Base-by-base conservation (phyloP, 805 yeast species). In the Ogataea nitratoaversa region DNA sequence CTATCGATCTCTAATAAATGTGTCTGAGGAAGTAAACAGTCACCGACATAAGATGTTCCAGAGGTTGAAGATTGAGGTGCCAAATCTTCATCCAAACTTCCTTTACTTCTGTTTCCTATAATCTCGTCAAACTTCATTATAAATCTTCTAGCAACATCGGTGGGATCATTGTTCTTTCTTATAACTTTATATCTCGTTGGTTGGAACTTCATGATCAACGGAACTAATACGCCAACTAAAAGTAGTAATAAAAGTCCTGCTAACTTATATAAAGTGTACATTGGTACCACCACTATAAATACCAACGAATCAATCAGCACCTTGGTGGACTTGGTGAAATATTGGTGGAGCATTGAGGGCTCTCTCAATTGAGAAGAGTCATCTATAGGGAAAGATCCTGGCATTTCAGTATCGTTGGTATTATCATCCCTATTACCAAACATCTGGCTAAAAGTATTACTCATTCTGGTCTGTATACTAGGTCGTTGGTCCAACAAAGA, bases 131-230 rank as follows among this genome's bases (percentile, higher is more conserved):
- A 65, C 24, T 41, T 48, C 43, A 45, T 52, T 8, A 61, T 53
- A 32, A 63, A 65, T 11, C 60, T 38, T 35, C 65, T 48, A 2
- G 68, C 59, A 30, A 60, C 59, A 46, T 63, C 65, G 2, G 44
- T 42, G 5, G 67, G 68, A 36, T 62, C 59, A 9, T 46, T 45
- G 12, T 36, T 38, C 25, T 39, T 47, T 30, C 47, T 41, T 2
- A 53, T 34, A 19, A 52, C 46, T 32, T 46, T 50, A 38, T 57
- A 56, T 2, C 50, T 44, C 9, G 40, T 38, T 7, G 49, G 53
- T 19, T 54, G 55, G 11, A 59, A 12, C 34, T 42, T 50, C 36
- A 40, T 43, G 13, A 53, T 11, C 9, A 59, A 24, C 3, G 67
- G 63, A 12, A 53, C 37, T 0, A 50, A 14, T 12, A 39, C 27